Evolutionary conservation across 108 stramenopile genomes (phyloP).

Genomic region (Pseudonitzschia delicatissima): DNA sequence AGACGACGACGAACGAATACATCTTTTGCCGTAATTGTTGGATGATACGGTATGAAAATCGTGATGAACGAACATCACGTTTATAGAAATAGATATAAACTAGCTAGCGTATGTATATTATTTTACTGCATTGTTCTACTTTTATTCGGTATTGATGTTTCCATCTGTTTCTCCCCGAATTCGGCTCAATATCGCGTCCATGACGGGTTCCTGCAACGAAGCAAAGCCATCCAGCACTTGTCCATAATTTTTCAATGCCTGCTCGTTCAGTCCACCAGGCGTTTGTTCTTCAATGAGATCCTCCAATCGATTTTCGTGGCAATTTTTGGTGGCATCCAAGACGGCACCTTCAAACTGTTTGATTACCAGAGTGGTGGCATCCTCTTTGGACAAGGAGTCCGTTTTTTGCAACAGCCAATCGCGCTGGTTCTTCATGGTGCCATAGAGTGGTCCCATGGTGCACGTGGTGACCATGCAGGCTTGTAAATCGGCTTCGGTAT

Average conservation of each 20-base stretch:
- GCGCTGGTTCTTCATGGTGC: conserved; percentile 54
- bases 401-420: conserved; percentile 58
- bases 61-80: too few species aligned
- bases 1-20: too few species aligned
- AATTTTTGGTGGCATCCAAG: conserved; percentile 46
- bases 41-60: too few species aligned
- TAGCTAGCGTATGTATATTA: too few species aligned
- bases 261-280: conserved; percentile 83
- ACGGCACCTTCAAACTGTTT: conserved; percentile 59
- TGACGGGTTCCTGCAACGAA: conserved; percentile 47
- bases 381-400: conserved; percentile 33
- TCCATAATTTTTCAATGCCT: conserved; percentile 60
- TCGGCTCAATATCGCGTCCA: conserved; percentile 62
- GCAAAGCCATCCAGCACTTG: conserved; percentile 42
- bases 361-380: conserved; percentile 49
- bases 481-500: conserved; percentile 51
- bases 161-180: conserved; percentile 66
- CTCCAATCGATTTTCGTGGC: conserved; percentile 47
- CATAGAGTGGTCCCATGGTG: conserved; percentile 75
- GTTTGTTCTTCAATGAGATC: conserved; percentile 82
- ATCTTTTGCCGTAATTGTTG: too few species aligned
- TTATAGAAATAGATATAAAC: too few species aligned
- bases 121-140: background rate
- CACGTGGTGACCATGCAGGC: conserved; percentile 66
- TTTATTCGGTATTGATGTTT: background rate